A percentile compares a stretch with the other conserved stretches of the same genome.
These are phyloP conservation scores for Termitomyces sp. DNA, from an alignment of 768 basidiomycete genomes.

Conservation along the genomic window DNA sequence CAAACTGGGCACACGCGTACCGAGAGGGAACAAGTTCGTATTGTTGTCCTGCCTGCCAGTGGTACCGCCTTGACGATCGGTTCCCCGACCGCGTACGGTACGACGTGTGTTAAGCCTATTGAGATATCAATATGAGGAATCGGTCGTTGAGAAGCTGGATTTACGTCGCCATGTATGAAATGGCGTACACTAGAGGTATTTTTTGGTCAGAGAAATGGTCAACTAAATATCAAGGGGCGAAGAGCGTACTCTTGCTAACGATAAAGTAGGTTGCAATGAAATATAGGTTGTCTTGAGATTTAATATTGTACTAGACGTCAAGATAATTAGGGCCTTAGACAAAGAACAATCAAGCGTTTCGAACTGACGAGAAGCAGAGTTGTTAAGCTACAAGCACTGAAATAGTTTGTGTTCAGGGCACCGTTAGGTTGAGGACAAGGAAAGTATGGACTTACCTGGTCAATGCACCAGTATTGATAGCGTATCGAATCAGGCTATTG, in stretches of 20 bases:
- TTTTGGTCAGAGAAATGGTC: background rate
- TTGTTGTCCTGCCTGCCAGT: constrained; percentile 26
- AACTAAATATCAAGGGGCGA: no score
- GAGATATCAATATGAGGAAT: background rate
- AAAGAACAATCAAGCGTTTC: background rate
- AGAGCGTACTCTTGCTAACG: constrained; percentile 55
- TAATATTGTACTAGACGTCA: constrained; percentile 45
- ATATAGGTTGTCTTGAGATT: constrained; percentile 49
- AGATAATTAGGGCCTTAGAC: background rate
- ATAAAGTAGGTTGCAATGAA: constrained; percentile 61
- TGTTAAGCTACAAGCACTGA: constrained; percentile 38
- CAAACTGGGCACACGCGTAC: constrained; percentile 38
- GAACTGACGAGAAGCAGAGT: constrained; percentile 51
- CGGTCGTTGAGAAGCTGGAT: constrained; percentile 13
- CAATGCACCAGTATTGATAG: constrained; percentile 60
- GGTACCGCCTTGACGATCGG: constrained; percentile 35
- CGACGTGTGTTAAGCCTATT: constrained; percentile 56
- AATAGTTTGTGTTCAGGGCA: background rate
- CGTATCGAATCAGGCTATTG: constrained; percentile 49
- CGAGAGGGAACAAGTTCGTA: constrained; percentile 46
- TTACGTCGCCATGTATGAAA: constrained; percentile 61
- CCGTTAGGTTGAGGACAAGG: background rate
- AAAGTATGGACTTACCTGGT: constrained; percentile 37
- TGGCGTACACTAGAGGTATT: constrained; percentile 45
- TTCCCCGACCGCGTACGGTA: constrained; percentile 46